Base-by-base conservation (phyloP, 2,329 filamentous ascomycete species). In the Sclerotiophoma versabilis region DNA sequence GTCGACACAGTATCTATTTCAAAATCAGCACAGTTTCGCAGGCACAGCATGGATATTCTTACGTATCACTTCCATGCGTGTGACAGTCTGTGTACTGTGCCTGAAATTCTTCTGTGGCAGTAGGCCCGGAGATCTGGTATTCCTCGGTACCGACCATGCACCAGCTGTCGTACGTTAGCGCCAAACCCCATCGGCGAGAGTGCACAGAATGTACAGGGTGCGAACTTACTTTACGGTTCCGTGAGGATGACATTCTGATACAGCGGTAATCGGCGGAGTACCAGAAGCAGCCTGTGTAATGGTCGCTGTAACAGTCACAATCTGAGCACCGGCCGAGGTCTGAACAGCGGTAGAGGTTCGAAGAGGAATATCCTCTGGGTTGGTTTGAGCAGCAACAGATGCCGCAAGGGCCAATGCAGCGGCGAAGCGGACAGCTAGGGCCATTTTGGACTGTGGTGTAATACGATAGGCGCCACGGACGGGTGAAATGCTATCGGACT, bases 1-100 rank as follows among this genome's bases (percentile, higher is more conserved):
- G 20, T 78, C 83, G n/a, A 88, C 67, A 60, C 87, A 91, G 73
- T 79, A 89, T 53, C 87, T 89, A 15, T 3, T 8, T 14, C 3
- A 0, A 11, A 14, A 33, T 65, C 38, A 68, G 48, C 11, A 20
- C 6, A 3, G n/a, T 6, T 7, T 19, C 12, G 14, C 2, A 32
- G 19, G 19, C 5, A 30, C n/a, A n/a, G 23, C 4, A 14, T 12
- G 23, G 32, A 43, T 7, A 27, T 14, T 71, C 82, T 63, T 76
- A 89, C 85, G 80, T 79, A 38, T 86, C 79, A 3, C 71, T 65
- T 14, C 77, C 86, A 71, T 91, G 87, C 0, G 74, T 64, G 69
- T 91, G 87, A 66, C 89, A 91, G 49, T 75, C 84, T 0, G 86
- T 89, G 64, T 86, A 90, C 46, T 82, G 75, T 0, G 86, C 77